These are phyloP conservation scores for Amanita rimosa DNA, from an alignment of 768 basidiomycete genomes.

Conservation along the genomic window DNA sequence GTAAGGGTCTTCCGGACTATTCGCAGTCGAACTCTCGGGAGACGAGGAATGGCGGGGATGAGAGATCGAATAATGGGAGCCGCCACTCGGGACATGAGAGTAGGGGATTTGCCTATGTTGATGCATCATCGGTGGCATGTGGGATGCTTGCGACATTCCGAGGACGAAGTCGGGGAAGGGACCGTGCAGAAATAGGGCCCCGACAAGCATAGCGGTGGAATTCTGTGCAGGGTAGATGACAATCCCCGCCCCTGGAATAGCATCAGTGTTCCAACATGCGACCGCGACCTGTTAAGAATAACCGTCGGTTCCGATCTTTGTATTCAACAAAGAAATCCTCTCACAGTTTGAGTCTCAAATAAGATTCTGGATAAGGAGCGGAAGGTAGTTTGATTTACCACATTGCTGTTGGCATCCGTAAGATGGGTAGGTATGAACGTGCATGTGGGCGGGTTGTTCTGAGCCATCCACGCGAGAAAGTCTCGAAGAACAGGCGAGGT, in stretches of 20 bases:
- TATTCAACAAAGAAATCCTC: slow-evolving; percentile 12
- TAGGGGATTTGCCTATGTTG: slow-evolving; percentile 18
- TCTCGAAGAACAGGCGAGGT: slow-evolving; percentile 32
- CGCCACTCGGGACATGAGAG: slow-evolving; percentile 15
- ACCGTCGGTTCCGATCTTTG: background rate
- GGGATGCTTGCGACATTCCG: slow-evolving; percentile 17
- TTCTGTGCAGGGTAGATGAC: slow-evolving; percentile 41
- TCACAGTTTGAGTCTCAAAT: slow-evolving; percentile 40
- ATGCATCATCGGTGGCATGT: slow-evolving; percentile 19
- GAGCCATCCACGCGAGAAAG: slow-evolving; percentile 40
- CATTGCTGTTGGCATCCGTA: slow-evolving; percentile 33
- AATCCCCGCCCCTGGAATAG: slow-evolving; percentile 36
- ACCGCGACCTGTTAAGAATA: slow-evolving; percentile 30
- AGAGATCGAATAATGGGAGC: background rate
- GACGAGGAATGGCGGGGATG: slow-evolving; percentile 23
- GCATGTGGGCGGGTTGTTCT: slow-evolving; percentile 36
- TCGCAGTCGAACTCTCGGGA: slow-evolving; percentile 23
- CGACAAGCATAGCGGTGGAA: slow-evolving; percentile 39
- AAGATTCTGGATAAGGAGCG: slow-evolving; percentile 41
- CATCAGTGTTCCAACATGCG: slow-evolving; percentile 37
- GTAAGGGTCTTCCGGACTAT: slow-evolving; percentile 23
- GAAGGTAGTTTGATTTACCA: slow-evolving; percentile 43
- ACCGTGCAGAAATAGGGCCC: slow-evolving; percentile 34
- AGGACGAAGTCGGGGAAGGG: slow-evolving; percentile 38
- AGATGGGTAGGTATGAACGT: slow-evolving; percentile 56